A percentile compares a stretch with the other conserved stretches of the same genome.
These are phyloP conservation scores for Rhamnella rubrinervis DNA, from an alignment of 331 rosid species.

Conservation along the genomic window DNA sequence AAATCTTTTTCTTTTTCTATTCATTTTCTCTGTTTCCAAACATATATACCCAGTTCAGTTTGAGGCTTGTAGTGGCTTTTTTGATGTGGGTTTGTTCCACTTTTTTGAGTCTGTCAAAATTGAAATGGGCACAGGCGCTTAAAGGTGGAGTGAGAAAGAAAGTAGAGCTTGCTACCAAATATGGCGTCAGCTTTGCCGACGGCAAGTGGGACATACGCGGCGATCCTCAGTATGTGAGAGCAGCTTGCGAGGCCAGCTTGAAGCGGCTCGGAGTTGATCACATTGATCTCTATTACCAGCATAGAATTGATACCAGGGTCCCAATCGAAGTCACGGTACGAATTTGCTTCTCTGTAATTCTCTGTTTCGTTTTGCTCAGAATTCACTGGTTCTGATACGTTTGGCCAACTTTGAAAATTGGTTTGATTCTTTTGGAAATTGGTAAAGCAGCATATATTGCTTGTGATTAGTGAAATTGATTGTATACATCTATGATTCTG, in stretches of 20 bases:
- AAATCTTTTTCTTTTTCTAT: background rate
- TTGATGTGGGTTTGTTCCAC: background rate
- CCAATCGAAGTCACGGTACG: constrained; percentile 65
- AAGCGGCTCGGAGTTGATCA: constrained; percentile 34
- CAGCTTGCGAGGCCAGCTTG: constrained; percentile 54
- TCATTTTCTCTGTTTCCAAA: background rate
- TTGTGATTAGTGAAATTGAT: too few species aligned
- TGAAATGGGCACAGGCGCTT: constrained; percentile 38
- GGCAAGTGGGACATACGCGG: constrained; percentile 38
- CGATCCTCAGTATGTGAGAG: constrained; percentile 57
- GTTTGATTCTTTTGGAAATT: background rate
- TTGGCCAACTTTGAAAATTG: background rate
- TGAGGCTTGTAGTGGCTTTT: background rate
- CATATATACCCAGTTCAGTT: background rate
- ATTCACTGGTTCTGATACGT: background rate
- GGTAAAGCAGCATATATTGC: too few species aligned
- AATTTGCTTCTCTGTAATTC: background rate
- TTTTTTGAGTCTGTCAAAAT: background rate
- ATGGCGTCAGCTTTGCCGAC: constrained; percentile 3
- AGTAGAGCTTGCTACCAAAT: constrained; percentile 65
- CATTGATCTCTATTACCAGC: constrained; percentile 56
- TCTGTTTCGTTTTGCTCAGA: background rate
- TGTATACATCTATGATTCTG: too few species aligned
- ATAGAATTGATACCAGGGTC: constrained; percentile 46
- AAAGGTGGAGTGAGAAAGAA: constrained; percentile 49